Evolutionary conservation across 192 early-diverging fungal genomes (phyloP), one percentile per base, ranked within the genome.

Genomic region (Podila clonocystis): DNA sequence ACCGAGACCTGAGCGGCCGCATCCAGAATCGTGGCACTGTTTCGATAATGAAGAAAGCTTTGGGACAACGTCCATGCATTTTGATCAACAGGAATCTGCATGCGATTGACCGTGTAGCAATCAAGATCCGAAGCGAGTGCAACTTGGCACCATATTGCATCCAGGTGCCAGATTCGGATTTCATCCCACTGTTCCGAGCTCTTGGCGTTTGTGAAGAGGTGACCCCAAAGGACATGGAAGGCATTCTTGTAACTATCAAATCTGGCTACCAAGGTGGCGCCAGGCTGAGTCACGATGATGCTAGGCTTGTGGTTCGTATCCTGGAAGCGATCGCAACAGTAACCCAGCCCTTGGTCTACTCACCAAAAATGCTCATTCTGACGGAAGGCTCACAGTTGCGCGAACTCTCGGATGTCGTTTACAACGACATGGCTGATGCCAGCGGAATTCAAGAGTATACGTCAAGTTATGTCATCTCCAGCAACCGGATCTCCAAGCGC

Each of bases 171-270:
- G 5, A 48, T 1, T 24, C 57, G 3, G 59, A 31, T 8, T 30
- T 71, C 5, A 64, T 62, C 8, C 9, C 11, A 7, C 31, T 77
- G 5, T 77, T 67, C 38, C 36, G 60, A 8, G 68, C 75, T 0
- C 55, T 77, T 48, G 75, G 75, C 4, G 75, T 71, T 0, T 68
- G 63, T 1, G 58, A 71, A 34, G 11, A 38, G 0, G 59, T 77
- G 17, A 9, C 4, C 13, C 55, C 34, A 30, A 30, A 30, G 6
- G 75, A 77, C 24, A 24, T 77, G 7, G n/a, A 67, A 15, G 55
- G 30, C 0, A 58, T 77, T 4, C 38, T 77, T 0, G 6, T 30
- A 0, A 24, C 22, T 0, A 19, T 77, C 11, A 50, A 22, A 4
- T 52, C 17, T 17, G 29, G 48, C 24, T 77, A 70, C 45, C 3